These are phyloP conservation scores for Fusarium caatingaense DNA, from an alignment of 2,329 filamentous ascomycete genomes.

Conservation along the genomic window DNA sequence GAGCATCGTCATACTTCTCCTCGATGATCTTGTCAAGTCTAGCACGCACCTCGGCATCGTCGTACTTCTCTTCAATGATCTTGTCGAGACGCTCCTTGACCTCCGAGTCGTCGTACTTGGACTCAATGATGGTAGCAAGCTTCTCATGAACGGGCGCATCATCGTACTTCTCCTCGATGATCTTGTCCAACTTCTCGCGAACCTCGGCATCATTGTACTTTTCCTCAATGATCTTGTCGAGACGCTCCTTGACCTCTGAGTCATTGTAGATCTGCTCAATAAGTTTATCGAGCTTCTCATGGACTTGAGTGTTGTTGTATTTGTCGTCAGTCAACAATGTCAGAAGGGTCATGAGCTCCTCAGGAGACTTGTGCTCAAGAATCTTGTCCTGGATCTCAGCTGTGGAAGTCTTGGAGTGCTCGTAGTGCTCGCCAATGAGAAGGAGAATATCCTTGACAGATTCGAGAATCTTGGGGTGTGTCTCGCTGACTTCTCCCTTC, in stretches of 20 bases:
- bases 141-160: constrained; percentile 47
- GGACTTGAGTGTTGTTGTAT: constrained; percentile 51
- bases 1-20: constrained; percentile 48
- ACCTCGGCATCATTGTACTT: constrained; percentile 23
- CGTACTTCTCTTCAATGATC: constrained; percentile 49
- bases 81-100: constrained; percentile 56
- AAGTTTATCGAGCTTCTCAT: constrained; percentile 47
- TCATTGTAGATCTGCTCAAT: constrained; percentile 45
- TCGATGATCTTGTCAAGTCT: constrained; percentile 44
- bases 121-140: constrained; percentile 50
- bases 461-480: constrained; percentile 88
- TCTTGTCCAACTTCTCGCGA: constrained; percentile 23
- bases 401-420: constrained; percentile 79
- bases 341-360: constrained; percentile 66
- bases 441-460: constrained; percentile 86
- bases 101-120: constrained; percentile 68
- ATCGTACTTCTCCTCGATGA: constrained; percentile 46
- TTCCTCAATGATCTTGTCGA: constrained; percentile 33
- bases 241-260: constrained; percentile 46
- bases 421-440: constrained; percentile 86
- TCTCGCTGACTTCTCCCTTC: constrained; percentile 82
- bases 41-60: constrained; percentile 41
- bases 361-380: constrained; percentile 69
- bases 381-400: constrained; percentile 68
- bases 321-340: constrained; percentile 60